Conservation (phyloP, 257 asterid species). For the Ehretia macrophylla region DNA sequence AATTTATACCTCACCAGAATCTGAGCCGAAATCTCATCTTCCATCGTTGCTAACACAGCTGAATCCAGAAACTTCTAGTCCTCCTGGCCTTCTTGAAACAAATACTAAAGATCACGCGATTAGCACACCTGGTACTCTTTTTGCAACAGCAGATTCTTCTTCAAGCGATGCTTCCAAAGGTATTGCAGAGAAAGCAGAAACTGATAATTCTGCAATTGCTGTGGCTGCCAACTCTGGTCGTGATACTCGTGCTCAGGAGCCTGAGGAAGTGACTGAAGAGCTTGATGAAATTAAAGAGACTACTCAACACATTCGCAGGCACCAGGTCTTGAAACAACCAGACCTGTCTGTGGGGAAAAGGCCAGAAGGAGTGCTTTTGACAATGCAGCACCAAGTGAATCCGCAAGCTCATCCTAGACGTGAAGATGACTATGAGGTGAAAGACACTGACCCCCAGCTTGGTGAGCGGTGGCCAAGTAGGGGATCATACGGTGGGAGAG, state of each 20-base stretch:
- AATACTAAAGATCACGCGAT: constrained; percentile 12
- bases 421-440: constrained; percentile 55
- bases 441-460: constrained; percentile 49
- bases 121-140: constrained; percentile 11
- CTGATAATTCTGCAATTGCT: constrained; percentile 11
- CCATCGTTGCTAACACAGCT: constrained; percentile 3
- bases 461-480: constrained; percentile 76
- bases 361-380: constrained; percentile 19
- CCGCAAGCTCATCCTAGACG: constrained; percentile 23
- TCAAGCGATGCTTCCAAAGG: constrained; percentile 11
- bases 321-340: constrained; percentile 37
- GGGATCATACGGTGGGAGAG: constrained; percentile 57
- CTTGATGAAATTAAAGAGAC: constrained; percentile 27
- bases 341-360: constrained; percentile 23
- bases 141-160: constrained; percentile 22
- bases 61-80: constrained; percentile 13
- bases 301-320: constrained; percentile 32
- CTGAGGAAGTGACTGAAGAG: constrained; percentile 11
- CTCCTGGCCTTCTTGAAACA: constrained; percentile 14
- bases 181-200: constrained; percentile 11
- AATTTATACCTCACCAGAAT: constrained; percentile 36
- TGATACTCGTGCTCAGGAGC: constrained; percentile 19
- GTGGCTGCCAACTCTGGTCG: constrained; percentile 3
- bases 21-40: constrained; percentile 21
- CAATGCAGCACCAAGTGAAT: constrained; percentile 41